A percentile compares a stretch with the other conserved stretches of the same genome.
phyloP scores from a whole-genome alignment of 148 eudicot genomes.

The Polygonum maritimum region DNA sequence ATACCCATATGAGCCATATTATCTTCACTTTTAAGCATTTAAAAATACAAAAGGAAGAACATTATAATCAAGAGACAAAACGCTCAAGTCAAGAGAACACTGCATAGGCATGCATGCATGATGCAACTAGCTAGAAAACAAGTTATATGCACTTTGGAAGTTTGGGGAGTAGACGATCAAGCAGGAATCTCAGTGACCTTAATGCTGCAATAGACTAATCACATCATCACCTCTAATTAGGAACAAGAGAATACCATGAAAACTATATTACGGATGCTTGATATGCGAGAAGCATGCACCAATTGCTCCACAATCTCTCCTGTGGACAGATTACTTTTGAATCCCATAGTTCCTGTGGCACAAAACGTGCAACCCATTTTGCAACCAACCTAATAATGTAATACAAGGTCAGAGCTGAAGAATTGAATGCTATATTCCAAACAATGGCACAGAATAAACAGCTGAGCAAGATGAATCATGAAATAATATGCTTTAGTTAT shows the following conservation, averaged over 20 bases:
- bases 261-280: conserved; percentile 76
- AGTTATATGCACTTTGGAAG: background rate
- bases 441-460: background rate
- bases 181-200: background rate
- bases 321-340: conserved; percentile 69
- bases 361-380: conserved; percentile 97
- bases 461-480: background rate
- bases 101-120: background rate
- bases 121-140: background rate
- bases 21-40: background rate
- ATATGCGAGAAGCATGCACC: conserved; percentile 79
- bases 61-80: background rate
- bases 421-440: background rate
- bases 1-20: background rate
- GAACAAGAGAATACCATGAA: conserved; percentile 56
- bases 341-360: conserved; percentile 99
- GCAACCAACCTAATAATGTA: conserved; percentile 70
- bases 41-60: background rate
- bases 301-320: conserved; percentile 96
- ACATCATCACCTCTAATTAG: background rate
- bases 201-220: background rate
- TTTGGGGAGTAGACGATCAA: background rate
- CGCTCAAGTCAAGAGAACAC: background rate
- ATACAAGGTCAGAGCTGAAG: conserved; percentile 7
- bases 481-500: conserved; percentile 1